Evolutionary conservation across 352 stramenopile species (phyloP).

Genomic region (Pythium phragmiticola): DNA sequence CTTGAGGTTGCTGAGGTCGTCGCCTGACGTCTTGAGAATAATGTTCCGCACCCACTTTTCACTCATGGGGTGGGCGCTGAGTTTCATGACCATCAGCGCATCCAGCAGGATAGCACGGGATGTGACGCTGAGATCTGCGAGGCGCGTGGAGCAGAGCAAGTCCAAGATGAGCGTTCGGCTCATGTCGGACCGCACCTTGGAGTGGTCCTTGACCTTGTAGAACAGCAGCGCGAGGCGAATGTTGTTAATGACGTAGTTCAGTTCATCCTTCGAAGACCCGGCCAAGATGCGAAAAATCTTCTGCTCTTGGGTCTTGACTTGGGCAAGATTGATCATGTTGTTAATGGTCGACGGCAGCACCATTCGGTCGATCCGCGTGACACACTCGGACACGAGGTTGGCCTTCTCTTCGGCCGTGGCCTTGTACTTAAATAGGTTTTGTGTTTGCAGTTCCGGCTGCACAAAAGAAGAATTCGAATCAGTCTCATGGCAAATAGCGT

Average conservation of each 20-base stretch:
- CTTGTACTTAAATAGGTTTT: conserved; percentile 85
- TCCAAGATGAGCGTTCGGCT: conserved; percentile 94
- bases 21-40: conserved; percentile 93
- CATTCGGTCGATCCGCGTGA: conserved; percentile 75
- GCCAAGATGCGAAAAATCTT: conserved; percentile 96
- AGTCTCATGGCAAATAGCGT: background rate
- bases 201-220: conserved; percentile 97
- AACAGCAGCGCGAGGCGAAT: conserved; percentile 95
- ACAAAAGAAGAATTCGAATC: conserved; percentile 3
- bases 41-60: conserved; percentile 98
- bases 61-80: conserved; percentile 91
- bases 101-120: conserved; percentile 93
- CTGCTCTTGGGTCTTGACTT: conserved; percentile 87
- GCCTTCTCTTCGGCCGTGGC: conserved; percentile 80
- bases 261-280: conserved; percentile 92
- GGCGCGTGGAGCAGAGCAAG: conserved; percentile 91
- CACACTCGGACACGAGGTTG: conserved; percentile 67
- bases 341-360: conserved; percentile 88
- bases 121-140: conserved; percentile 91
- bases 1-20: conserved; percentile 96
- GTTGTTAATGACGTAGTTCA: conserved; percentile 97
- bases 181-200: conserved; percentile 63
- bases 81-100: conserved; percentile 97
- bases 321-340: conserved; percentile 83
- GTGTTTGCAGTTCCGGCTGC: conserved; percentile 18